These are phyloP conservation scores for Eruca vesicaria DNA, from an alignment of 441 rosid genomes.

Conservation along the genomic window DNA sequence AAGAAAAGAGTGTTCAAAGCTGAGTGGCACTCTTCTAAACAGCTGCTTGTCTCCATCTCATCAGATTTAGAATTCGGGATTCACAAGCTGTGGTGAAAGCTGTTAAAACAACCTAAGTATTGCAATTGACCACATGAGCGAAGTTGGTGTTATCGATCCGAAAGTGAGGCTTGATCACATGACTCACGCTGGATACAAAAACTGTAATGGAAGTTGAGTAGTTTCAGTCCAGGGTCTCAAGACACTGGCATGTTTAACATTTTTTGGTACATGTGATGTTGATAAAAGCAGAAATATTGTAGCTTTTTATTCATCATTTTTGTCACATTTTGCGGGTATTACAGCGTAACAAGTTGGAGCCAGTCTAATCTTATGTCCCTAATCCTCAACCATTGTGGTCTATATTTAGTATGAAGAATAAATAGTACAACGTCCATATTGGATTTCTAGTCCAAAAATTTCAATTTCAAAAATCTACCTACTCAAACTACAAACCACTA, in stretches of 20 bases:
- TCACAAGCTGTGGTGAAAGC: too few relatives aligned
- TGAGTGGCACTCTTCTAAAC: slow-evolving; percentile 64
- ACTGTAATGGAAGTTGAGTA: not conserved
- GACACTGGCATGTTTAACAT: not conserved
- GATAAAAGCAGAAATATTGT: not conserved
- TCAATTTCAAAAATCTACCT: not conserved
- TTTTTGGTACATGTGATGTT: not conserved
- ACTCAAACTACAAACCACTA: not conserved
- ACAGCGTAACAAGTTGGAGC: not conserved
- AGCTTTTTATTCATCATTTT: not conserved
- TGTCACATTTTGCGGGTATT: not conserved
- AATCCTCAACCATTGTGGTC: not conserved
- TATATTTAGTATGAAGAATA: not conserved
- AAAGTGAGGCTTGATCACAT: not conserved
- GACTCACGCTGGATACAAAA: not conserved
- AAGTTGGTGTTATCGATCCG: not conserved
- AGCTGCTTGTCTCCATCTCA: slow-evolving; percentile 79
- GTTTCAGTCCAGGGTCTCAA: not conserved
- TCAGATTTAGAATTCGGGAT: slow-evolving; percentile 51
- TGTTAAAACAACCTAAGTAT: too few relatives aligned
- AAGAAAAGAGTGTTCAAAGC: slow-evolving; percentile 89
- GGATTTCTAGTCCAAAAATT: not conserved
- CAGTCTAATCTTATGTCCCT: not conserved
- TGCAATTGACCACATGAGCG: too few relatives aligned
- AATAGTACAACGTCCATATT: too few relatives aligned